Evolutionary conservation across 352 stramenopile genomes (phyloP).

Genomic region (Globisporangium barbulae): DNA sequence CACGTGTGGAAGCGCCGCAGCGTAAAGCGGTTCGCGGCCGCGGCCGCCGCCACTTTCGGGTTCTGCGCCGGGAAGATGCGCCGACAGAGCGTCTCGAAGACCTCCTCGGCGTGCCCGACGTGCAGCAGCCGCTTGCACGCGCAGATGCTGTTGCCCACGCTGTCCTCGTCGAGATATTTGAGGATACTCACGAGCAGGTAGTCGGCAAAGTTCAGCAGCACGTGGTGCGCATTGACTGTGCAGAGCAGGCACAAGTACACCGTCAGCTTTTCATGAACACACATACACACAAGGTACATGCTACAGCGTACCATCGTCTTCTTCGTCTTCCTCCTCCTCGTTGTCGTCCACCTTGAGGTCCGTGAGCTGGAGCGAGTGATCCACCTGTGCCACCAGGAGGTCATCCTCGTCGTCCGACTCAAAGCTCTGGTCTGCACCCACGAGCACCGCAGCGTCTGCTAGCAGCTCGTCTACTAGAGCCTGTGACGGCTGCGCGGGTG

Average conservation of each 20-base stretch:
- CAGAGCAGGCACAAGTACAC: conserved; percentile 9
- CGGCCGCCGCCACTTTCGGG: conserved; percentile 36
- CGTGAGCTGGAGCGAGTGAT: conserved; percentile 8
- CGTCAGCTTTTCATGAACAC: background rate
- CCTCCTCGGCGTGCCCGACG: conserved; percentile 43
- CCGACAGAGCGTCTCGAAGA: conserved; percentile 68
- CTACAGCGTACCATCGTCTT: conserved; percentile 8
- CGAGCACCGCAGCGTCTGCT: background rate
- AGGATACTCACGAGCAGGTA: conserved; percentile 67
- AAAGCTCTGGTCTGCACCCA: background rate
- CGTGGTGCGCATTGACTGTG: conserved; percentile 31
- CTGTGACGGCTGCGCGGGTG: background rate
- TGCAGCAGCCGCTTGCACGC: conserved; percentile 56
- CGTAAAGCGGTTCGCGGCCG: conserved; percentile 47
- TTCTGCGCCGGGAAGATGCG: conserved; percentile 67
- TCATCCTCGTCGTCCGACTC: conserved; percentile 20
- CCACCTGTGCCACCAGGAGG: conserved; percentile 12
- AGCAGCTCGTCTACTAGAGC: background rate
- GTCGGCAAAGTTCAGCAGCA: conserved; percentile 65
- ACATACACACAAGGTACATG: background rate
- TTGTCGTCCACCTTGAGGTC: conserved; percentile 15
- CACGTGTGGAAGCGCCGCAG: conserved; percentile 65
- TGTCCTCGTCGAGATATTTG: conserved; percentile 73
- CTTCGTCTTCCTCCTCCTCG: conserved; percentile 11
- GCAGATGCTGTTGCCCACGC: conserved; percentile 47